Evolutionary conservation across 345 rosid genomes (phyloP).

Genomic region (Pistacia atlantica): DNA sequence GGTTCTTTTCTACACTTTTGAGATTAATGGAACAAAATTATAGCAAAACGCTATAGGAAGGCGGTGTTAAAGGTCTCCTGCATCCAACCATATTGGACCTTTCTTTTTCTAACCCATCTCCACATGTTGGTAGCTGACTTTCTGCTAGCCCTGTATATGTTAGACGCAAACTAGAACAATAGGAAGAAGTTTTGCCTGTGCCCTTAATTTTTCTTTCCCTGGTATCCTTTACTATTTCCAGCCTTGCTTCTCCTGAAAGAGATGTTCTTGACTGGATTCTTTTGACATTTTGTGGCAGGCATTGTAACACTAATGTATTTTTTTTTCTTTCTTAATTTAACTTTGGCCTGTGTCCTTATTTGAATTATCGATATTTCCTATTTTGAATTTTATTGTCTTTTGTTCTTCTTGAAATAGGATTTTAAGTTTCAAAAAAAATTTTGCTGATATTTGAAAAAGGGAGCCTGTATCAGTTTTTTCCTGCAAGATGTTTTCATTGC

Average conservation of each 20-base stretch:
- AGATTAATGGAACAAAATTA: background rate
- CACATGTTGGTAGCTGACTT: background rate
- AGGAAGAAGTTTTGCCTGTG: no score
- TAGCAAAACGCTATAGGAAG: background rate
- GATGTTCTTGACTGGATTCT: background rate
- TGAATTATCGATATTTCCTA: background rate
- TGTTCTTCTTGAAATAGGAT: background rate
- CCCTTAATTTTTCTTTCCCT: no score
- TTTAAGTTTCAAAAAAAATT: background rate
- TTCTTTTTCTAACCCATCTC: no score
- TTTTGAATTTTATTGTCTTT: background rate
- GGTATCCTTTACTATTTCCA: no score
- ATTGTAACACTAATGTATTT: background rate
- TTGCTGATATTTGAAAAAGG: constrained; percentile 21
- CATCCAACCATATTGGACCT: background rate
- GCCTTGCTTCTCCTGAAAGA: background rate
- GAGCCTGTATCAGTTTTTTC: constrained; percentile 25
- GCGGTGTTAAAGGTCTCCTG: background rate
- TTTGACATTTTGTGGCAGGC: no score
- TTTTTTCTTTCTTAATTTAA: background rate
- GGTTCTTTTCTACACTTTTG: background rate
- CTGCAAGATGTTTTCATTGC: constrained; percentile 52
- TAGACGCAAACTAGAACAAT: no score
- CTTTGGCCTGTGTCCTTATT: background rate
- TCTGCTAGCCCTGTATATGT: no score